A percentile compares a stretch with the other conserved stretches of the same genome.
These are phyloP conservation scores for Sanghuangporus weigelae DNA, from an alignment of 1,284 basidiomycete species.

Conservation along the genomic window DNA sequence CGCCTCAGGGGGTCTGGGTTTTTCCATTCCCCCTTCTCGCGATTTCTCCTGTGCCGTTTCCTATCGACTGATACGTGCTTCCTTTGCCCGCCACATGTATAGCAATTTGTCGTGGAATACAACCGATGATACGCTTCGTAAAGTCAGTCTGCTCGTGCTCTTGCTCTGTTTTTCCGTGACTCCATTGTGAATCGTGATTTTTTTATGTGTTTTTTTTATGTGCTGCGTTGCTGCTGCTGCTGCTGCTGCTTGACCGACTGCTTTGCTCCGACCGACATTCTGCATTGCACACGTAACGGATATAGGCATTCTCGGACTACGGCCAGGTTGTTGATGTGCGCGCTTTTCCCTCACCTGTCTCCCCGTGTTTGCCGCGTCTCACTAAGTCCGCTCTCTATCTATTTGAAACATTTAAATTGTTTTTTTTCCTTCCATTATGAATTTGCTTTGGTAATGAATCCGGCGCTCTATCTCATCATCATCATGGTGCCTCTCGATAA, in stretches of 20 bases:
- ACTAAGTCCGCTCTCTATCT: neutral
- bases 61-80: slow-evolving; percentile 43
- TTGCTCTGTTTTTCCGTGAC: slow-evolving; percentile 30
- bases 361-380: slow-evolving; percentile 11
- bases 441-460: neutral
- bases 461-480: neutral
- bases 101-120: slow-evolving; percentile 94
- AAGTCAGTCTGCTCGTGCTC: slow-evolving; percentile 59
- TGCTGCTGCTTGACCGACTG: neutral
- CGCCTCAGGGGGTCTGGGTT: slow-evolving; percentile 28
- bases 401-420: neutral
- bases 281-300: neutral
- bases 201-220: slow-evolving; percentile 23
- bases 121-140: slow-evolving; percentile 81
- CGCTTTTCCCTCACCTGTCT: slow-evolving; percentile 33
- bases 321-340: slow-evolving; percentile 76
- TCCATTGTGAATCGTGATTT: slow-evolving; percentile 27
- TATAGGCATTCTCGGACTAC: slow-evolving; percentile 67
- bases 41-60: neutral
- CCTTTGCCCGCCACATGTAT: slow-evolving; percentile 33
- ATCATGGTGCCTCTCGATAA: neutral
- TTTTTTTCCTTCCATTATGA: neutral
- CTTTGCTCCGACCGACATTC: neutral
- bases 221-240: slow-evolving; percentile 21
- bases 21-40: slow-evolving; percentile 25